Base-by-base conservation (phyloP, 106 monocot genomes). In the Narthecium ossifragum region DNA sequence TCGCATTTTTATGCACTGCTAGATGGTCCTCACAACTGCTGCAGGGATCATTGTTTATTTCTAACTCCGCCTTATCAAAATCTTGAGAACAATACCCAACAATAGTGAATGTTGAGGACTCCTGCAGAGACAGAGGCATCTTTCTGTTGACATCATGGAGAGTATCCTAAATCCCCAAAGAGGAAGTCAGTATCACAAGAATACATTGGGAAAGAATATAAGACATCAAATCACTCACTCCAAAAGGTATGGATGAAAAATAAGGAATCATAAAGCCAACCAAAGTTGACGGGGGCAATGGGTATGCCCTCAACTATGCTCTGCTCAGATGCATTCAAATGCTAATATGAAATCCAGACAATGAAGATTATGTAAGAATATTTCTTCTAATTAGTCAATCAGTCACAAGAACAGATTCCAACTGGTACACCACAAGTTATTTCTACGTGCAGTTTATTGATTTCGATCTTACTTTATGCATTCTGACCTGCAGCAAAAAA, bases 61-160 rank as follows among this genome's bases (percentile, higher is more conserved):
- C 24, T 12, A 66, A 38, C 21, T 45, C 8, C 34, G 40, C 17
- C 17, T 25, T 38, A 32, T 69, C 50, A 22, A 52, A 46, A 43
- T 73, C 43, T 49, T 23, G n/a, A 34, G 31, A 29, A 68, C 67
- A 80, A 10, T 66, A 43, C 20, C 98, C 98, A 34, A 98, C 38
- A 58, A 87, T 26, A 51, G 73, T 74, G 26, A 87, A 70, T 45
- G 63, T 37, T 10, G 87, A 72, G 10, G 31, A 49, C 34, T 84
- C 76, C 27, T 67, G 83, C 25, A 98, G 62, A 46, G 62, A 43
- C 24, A 58, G 4, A 5, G 90, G 77, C 78, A 98, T 73, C 53
- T 66, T 79, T 50, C 51, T 25, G 65, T 84, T 76, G 15, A 61
- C 59, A 29, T 53, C 65, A 4, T 51, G 25, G 66, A 91, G 69